phyloP scores from a whole-genome alignment of 2,329 filamentous ascomycete genomes.

The Fusarium clavum region DNA sequence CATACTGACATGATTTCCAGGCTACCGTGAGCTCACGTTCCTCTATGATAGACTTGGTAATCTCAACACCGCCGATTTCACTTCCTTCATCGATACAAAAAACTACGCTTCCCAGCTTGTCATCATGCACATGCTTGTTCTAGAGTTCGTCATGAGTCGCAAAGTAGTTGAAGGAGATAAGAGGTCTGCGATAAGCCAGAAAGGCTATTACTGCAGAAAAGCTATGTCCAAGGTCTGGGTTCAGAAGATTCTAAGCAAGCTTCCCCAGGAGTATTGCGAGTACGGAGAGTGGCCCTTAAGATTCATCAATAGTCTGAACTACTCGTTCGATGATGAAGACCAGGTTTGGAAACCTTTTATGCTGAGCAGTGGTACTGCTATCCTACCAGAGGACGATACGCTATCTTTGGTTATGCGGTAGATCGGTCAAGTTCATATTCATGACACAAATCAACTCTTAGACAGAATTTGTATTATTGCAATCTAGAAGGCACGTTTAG shows the following conservation, averaged over 20 bases:
- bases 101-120: slow-evolving; percentile 52
- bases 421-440: background rate
- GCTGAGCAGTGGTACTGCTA: slow-evolving; percentile 27
- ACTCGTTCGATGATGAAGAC: slow-evolving; percentile 39
- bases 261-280: slow-evolving; percentile 47
- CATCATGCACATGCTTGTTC: slow-evolving; percentile 53
- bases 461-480: background rate
- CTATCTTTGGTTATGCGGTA: slow-evolving; percentile 5
- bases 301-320: slow-evolving; percentile 40
- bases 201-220: slow-evolving; percentile 40
- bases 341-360: slow-evolving; percentile 43
- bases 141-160: slow-evolving; percentile 48
- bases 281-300: slow-evolving; percentile 51
- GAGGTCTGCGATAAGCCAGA: slow-evolving; percentile 4
- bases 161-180: slow-evolving; percentile 27
- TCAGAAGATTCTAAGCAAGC: slow-evolving; percentile 49
- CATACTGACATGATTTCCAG: slow-evolving; percentile 31
- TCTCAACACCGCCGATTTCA: slow-evolving; percentile 49
- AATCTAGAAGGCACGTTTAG: rapidly evolving
- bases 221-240: slow-evolving; percentile 54
- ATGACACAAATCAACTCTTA: background rate
- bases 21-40: slow-evolving; percentile 43
- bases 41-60: slow-evolving; percentile 48
- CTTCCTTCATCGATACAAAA: slow-evolving; percentile 46
- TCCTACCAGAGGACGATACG: slow-evolving; percentile 5